Evolutionary conservation across 2,329 filamentous ascomycete genomes (phyloP).

Genomic region (Diaporthe vaccinii): DNA sequence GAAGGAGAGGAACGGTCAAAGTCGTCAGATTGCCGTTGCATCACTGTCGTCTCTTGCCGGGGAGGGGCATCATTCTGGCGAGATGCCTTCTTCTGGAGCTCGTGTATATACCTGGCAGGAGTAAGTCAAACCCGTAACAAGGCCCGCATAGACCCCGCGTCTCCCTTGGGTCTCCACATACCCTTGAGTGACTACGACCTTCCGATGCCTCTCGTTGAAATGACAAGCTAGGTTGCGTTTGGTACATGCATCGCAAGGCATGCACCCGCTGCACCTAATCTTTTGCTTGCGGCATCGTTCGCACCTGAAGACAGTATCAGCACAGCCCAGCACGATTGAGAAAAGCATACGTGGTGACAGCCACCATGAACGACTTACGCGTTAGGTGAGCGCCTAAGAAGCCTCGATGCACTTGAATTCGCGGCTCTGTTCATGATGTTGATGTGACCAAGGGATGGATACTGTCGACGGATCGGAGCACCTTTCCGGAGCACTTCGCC

Average conservation of each 20-base stretch:
- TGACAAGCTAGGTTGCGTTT: constrained; percentile 56
- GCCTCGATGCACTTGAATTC: constrained; percentile 8
- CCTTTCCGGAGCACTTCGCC: not conserved
- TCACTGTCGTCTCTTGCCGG: not conserved
- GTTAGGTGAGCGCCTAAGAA: constrained; percentile 5
- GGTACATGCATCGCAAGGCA: constrained; percentile 58
- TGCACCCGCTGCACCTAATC: constrained; percentile 58
- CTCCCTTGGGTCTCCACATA: constrained; percentile 44
- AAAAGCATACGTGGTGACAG: no score
- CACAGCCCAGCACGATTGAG: not conserved
- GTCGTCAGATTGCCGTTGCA: not conserved
- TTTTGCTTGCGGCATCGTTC: constrained; percentile 60
- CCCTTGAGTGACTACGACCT: constrained; percentile 63
- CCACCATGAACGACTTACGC: not conserved
- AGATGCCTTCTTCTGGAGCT: constrained; percentile 15
- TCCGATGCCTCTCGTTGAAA: constrained; percentile 61
- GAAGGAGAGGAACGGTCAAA: not conserved
- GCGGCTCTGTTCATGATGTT: constrained; percentile 5
- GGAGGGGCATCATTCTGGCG: not conserved
- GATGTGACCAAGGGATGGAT: not conserved
- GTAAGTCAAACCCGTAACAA: not conserved
- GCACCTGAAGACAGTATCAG: constrained; percentile 51
- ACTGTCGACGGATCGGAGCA: not conserved
- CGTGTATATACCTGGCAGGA: not conserved
- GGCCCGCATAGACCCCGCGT: no score